Evolutionary conservation across 75 land plant species (phyloP).

Genomic region (Sequoiadendron giganteum): DNA sequence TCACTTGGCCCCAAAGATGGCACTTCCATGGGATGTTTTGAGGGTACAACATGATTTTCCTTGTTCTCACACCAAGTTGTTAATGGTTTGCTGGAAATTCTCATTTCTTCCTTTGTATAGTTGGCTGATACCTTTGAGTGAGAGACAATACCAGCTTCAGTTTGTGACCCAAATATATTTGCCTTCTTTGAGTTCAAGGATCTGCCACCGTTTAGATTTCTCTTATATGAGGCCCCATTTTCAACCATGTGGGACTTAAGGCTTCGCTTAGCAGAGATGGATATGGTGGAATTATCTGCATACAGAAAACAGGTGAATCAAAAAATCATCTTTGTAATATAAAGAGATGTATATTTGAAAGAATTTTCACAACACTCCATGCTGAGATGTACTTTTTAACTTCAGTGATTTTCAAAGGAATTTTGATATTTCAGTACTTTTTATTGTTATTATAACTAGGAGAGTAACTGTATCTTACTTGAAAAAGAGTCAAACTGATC

Average conservation of each 20-base stretch:
- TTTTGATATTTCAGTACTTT: neutral
- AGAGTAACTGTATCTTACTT: slow-evolving; percentile 10
- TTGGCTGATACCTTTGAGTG: neutral
- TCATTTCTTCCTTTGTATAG: neutral
- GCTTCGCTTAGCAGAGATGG: neutral
- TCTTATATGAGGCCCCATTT: neutral
- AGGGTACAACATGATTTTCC: neutral
- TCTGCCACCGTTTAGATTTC: neutral
- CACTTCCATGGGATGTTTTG: neutral
- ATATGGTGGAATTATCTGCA: neutral
- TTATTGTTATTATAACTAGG: neutral
- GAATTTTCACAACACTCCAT: neutral
- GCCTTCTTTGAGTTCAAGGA: neutral
- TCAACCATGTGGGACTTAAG: neutral
- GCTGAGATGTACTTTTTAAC: neutral
- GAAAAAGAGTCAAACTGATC: slow-evolving; percentile 8
- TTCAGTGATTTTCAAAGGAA: neutral
- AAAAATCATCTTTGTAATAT: neutral
- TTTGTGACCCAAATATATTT: neutral
- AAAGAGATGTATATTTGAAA: neutral
- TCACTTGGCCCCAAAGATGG: slow-evolving; percentile 1
- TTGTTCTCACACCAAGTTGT: neutral
- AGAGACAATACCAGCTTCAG: neutral
- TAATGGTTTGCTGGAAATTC: slow-evolving; percentile 4
- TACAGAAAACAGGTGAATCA: neutral